Percentiles rank a stretch among this genome's conserved stretches.
phyloP scores from a whole-genome alignment of 1,284 basidiomycete species.

The Ceratobasidium sp. region DNA sequence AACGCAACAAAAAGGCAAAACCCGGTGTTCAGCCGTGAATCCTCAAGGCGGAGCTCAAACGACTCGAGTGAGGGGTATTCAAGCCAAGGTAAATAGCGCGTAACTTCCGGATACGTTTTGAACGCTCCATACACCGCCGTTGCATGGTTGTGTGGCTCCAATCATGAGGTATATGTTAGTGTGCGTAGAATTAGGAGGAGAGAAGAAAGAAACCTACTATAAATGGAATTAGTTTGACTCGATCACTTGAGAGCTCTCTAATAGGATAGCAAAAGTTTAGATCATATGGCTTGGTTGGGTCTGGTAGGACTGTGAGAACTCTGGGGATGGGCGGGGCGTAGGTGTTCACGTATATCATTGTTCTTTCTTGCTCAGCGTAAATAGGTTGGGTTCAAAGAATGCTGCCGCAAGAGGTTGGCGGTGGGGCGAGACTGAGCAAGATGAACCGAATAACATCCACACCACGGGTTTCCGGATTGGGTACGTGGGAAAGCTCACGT shows the following conservation, averaged over 20 bases:
- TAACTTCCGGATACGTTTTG: constrained; percentile 39
- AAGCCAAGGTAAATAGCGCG: constrained; percentile 29
- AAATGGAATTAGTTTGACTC: constrained; percentile 45
- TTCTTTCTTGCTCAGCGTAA: no score
- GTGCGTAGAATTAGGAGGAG: background rate
- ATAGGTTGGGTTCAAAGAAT: no score
- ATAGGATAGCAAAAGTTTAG: constrained; percentile 44
- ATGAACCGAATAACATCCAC: no score
- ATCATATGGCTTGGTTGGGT: constrained; percentile 35
- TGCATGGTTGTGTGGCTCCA: constrained; percentile 23
- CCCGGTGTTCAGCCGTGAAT: constrained; percentile 21
- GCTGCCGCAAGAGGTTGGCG: no score
- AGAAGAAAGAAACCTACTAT: constrained; percentile 37
- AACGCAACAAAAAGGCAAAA: constrained; percentile 48
- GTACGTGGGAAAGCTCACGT: no score
- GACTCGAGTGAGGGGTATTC: background rate
- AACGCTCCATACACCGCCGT: constrained; percentile 34
- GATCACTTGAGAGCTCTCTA: constrained; percentile 39
- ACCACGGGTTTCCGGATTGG: no score
- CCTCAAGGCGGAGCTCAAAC: constrained; percentile 27
- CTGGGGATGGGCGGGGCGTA: constrained; percentile 4
- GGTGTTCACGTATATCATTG: constrained; percentile 35
- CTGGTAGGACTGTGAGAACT: background rate
- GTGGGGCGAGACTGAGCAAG: no score
- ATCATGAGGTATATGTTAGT: background rate